Evolutionary conservation across 2,329 filamentous ascomycete species (phyloP), one percentile per base, ranked within the genome.

Genomic region (Orbilia blumenaviensis): DNA sequence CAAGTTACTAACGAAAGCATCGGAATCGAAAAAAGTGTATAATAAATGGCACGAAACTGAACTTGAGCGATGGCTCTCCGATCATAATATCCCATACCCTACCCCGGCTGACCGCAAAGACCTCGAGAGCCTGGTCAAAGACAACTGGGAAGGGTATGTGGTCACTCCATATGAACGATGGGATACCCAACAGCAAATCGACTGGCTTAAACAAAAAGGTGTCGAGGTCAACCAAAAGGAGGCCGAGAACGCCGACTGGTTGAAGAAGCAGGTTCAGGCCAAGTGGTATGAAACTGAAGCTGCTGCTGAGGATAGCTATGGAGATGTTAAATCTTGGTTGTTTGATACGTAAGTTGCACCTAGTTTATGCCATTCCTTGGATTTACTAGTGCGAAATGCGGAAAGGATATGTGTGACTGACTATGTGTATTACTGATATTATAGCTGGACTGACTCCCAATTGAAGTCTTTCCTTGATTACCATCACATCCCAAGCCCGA

Each of bases 21-120:
- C n/a, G 32, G 25, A 23, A 21, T 14, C 14, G 8, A 50, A n/a
- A n/a, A n/a, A n/a, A 76, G 94, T 91, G 14, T 98, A 98, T 87
- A 97, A 98, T 85, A 97, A 95, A 83, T 99, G 95, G 95, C 94
- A 98, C 81, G 91, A 98, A 86, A 96, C 92, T 21, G 95, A 99
- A 87, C 89, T 99, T 29, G 94, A 99, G 85, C 89, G 94, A 81
- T 99, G 95, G 95, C 89, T 99, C 58, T 92, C 92, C 29, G 95
- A 99, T 82, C 88, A 98, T 84, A 89, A 94, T 82, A 87, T 99
- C 71, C 93, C 94, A 8, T 93, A 97, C 83, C 93, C 95, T n/a
- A 90, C 89, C 9, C 89, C 94, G 9, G 89, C 94, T 56, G 93
- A 97, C 84, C 93, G 95, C 81, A 96, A 95, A 84, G 93, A 97